Evolutionary conservation across 2,329 filamentous ascomycete genomes (phyloP).

Genomic region (Aureobasidium sp.): DNA sequence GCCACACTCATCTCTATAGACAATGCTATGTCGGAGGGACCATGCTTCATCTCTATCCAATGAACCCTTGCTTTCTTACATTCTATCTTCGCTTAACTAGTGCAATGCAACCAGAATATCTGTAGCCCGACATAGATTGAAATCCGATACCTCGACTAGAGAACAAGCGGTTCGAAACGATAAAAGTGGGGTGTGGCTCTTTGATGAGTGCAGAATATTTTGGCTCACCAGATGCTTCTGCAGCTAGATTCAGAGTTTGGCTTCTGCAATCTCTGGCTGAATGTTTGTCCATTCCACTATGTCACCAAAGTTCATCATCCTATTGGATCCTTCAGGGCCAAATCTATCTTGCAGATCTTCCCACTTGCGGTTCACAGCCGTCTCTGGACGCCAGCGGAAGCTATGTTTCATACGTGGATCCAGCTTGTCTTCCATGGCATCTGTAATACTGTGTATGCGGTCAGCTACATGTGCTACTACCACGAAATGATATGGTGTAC

Average conservation of each 20-base stretch:
- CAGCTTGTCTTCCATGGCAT: conserved; percentile 40
- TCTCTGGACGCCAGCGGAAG: conserved; percentile 47
- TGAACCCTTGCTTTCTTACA: no score
- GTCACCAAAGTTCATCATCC: conserved; percentile 12
- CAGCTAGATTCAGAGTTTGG: neutral
- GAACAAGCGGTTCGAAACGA: no score
- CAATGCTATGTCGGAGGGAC: no score
- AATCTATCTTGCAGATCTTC: conserved; percentile 24
- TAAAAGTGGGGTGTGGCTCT: no score
- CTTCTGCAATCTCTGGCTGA: conserved; percentile 2
- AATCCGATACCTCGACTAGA: no score
- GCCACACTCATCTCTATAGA: no score
- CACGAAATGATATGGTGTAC: conserved; percentile 39
- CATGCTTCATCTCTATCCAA: no score
- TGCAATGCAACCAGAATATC: no score
- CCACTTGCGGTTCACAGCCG: conserved; percentile 39
- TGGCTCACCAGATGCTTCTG: neutral
- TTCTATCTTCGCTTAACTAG: no score
- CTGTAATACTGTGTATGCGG: conserved; percentile 40
- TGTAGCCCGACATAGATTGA: no score
- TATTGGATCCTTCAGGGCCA: conserved; percentile 26
- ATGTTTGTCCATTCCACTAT: conserved; percentile 9
- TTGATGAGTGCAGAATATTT: no score
- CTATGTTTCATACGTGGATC: conserved; percentile 36
- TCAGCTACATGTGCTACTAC: conserved; percentile 45